Evolutionary conservation across 441 rosid species (phyloP).

Genomic region (Pelargonium cotyledonis): DNA sequence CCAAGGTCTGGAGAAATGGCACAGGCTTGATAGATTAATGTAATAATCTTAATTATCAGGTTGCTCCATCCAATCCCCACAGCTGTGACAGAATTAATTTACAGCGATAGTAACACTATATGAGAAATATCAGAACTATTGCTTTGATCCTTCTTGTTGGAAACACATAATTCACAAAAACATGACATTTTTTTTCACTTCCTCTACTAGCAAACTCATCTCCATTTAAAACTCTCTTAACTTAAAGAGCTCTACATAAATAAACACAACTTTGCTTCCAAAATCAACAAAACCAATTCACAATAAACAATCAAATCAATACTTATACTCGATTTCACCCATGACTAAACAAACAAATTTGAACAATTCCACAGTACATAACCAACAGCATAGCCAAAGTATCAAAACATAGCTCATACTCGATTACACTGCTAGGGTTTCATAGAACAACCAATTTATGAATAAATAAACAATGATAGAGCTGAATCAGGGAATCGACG

Average conservation of each 20-base stretch:
- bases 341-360: background rate
- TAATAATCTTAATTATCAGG: no score
- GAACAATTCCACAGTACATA: background rate
- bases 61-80: no score
- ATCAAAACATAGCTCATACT: background rate
- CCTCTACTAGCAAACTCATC: background rate
- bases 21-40: no score
- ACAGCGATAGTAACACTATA: background rate
- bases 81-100: background rate
- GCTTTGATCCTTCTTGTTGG: slow-evolving; percentile 1
- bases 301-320: background rate
- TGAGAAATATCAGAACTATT: background rate
- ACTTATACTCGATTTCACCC: background rate
- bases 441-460: background rate
- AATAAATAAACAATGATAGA: background rate
- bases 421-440: background rate
- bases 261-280: background rate
- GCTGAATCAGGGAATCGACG: background rate
- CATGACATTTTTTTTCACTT: background rate
- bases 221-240: background rate
- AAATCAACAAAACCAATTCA: background rate
- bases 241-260: background rate
- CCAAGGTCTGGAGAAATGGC: no score
- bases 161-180: background rate
- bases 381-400: background rate